Conservation (phyloP, 2,329 filamentous ascomycete genomes). For the Aspergillus phoenicis region DNA sequence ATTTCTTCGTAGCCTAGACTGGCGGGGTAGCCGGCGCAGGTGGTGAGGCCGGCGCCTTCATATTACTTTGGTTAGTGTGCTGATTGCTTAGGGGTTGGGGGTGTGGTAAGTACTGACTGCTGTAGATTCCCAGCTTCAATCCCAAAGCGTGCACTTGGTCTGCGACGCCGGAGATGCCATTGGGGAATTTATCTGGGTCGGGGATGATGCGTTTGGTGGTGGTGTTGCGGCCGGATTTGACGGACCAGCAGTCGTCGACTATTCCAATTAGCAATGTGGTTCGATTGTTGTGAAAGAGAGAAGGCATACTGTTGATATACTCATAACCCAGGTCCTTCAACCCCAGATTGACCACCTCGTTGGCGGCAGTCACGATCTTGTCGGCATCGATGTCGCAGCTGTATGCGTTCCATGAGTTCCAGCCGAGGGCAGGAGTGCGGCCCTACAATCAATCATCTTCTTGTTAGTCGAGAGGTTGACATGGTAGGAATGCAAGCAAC, state of each 20-base stretch:
- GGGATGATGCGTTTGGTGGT: slow-evolving; percentile 50
- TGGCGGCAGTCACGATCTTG: slow-evolving; percentile 51
- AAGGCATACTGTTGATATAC: slow-evolving; percentile 45
- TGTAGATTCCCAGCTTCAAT: slow-evolving; percentile 67
- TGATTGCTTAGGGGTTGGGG: too few species aligned
- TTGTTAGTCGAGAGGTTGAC: background rate
- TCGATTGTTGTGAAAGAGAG: background rate
- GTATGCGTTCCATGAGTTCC: slow-evolving; percentile 52
- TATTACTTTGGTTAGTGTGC: background rate
- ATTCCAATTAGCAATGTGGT: background rate
- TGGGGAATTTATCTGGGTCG: slow-evolving; percentile 57
- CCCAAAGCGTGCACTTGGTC: slow-evolving; percentile 58
- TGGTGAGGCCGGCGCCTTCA: slow-evolving; percentile 41
- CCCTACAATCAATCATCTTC: slow-evolving; percentile 20
- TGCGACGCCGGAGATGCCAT: slow-evolving; percentile 59
- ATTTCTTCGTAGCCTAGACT: slow-evolving; percentile 59
- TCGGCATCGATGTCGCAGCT: slow-evolving; percentile 52
- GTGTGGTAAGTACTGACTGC: slow-evolving; percentile 45
- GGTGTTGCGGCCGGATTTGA: slow-evolving; percentile 48
- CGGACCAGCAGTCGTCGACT: slow-evolving; percentile 65
- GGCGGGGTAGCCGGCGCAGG: slow-evolving; percentile 61
- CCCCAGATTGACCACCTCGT: slow-evolving; percentile 49
- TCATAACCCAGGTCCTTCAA: slow-evolving; percentile 54
- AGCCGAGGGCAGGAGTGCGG: slow-evolving; percentile 42
- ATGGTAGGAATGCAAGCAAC: background rate